Evolutionary conservation across 768 basidiomycete species (phyloP).

Genomic region (Lentinula edodes): DNA sequence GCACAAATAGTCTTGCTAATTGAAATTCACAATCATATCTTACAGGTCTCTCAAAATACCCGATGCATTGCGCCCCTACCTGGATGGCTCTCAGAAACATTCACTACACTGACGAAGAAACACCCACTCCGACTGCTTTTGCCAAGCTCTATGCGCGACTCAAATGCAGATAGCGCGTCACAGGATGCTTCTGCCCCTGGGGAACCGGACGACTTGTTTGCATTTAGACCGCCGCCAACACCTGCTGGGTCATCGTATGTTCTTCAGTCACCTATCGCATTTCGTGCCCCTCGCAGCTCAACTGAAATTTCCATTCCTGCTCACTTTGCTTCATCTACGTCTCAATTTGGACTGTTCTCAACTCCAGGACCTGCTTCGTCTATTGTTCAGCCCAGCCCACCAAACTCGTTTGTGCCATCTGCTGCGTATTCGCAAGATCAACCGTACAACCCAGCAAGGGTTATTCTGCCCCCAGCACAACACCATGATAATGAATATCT

Average conservation of each 20-base stretch:
- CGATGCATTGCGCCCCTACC: constrained; percentile 34
- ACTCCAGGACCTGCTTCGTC: constrained; percentile 7
- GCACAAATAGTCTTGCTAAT: not conserved
- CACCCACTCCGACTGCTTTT: constrained; percentile 45
- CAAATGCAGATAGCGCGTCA: not conserved
- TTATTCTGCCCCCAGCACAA: not conserved
- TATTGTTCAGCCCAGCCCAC: not conserved
- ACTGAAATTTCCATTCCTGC: not conserved
- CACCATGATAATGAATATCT: not conserved
- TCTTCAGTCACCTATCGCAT: constrained; percentile 1
- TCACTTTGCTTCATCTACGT: not conserved
- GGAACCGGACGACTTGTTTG: not conserved
- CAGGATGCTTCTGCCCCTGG: not conserved
- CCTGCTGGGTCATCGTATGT: not conserved
- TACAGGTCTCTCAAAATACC: constrained; percentile 13
- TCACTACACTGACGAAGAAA: constrained; percentile 36
- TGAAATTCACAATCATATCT: not conserved
- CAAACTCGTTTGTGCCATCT: not conserved
- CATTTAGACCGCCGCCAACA: not conserved
- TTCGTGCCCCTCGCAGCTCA: not conserved
- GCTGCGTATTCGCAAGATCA: not conserved
- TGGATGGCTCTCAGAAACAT: constrained; percentile 49
- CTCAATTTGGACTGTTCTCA: not conserved
- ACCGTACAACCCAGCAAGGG: no score
- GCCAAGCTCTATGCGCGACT: constrained; percentile 12